Evolutionary conservation across 208 protist genomes (phyloP).

Genomic region (Trypanosoma congolense): DNA sequence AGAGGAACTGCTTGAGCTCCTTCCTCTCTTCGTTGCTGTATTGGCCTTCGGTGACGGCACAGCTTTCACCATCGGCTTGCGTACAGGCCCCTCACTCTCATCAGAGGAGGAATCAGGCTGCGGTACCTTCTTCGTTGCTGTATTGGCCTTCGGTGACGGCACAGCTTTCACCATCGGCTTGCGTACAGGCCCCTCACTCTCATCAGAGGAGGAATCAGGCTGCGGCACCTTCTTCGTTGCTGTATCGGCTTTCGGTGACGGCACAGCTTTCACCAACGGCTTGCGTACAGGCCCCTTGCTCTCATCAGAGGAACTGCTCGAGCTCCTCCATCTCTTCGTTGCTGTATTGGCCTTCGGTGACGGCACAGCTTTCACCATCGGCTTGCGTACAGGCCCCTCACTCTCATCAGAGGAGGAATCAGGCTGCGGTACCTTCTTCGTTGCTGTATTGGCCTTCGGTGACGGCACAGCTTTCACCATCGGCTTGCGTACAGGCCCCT

Average conservation of each 20-base stretch:
- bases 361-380: conserved; percentile 15
- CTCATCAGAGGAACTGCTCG: conserved; percentile 42
- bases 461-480: not conserved
- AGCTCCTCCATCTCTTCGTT: conserved; percentile 46
- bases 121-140: not conserved
- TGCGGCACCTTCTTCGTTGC: conserved; percentile 36
- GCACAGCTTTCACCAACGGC: conserved; percentile 28
- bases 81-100: conserved; percentile 19
- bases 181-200: not conserved
- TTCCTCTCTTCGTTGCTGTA: conserved; percentile 20
- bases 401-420: not conserved
- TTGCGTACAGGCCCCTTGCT: conserved; percentile 49
- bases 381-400: not conserved
- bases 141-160: not conserved
- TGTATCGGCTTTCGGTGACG: conserved; percentile 14
- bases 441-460: not conserved
- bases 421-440: not conserved
- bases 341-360: conserved; percentile 25
- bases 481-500: not conserved
- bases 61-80: conserved; percentile 1
- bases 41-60: conserved; percentile 27
- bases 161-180: not conserved
- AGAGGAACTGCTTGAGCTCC: conserved; percentile 22
- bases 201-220: conserved; percentile 23
- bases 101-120: conserved; percentile 20